Conservation (phyloP, 208 protist genomes). For the Sergeia podlipaevii region DNA sequence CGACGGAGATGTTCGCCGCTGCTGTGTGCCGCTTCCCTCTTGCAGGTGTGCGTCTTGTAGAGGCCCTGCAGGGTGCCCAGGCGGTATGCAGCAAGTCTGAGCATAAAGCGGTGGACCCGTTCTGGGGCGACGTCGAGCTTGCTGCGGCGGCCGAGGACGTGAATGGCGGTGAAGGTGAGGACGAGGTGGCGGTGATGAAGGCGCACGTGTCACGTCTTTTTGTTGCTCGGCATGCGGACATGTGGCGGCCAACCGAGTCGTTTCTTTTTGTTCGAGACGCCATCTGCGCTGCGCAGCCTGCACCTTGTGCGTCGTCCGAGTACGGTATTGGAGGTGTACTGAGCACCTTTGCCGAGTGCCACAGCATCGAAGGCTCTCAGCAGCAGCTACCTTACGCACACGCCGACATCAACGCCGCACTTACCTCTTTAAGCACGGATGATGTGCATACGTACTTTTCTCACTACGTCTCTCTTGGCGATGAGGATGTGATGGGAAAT, state of each 20-base stretch:
- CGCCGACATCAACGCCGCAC: background rate
- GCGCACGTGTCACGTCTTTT: conserved; percentile 42
- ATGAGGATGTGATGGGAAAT: background rate
- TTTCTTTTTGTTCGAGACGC: too few relatives aligned
- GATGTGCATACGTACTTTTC: background rate
- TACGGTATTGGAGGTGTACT: background rate
- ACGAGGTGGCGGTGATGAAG: background rate
- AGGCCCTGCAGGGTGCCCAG: conserved; percentile 32
- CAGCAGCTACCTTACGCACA: background rate
- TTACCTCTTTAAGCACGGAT: background rate
- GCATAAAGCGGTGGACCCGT: conserved; percentile 10
- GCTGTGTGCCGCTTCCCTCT: conserved; percentile 59
- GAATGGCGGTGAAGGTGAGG: conserved; percentile 1
- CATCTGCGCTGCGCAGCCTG: background rate
- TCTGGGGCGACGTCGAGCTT: conserved; percentile 12
- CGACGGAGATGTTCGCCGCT: conserved; percentile 34
- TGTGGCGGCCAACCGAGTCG: conserved; percentile 66
- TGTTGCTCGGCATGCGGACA: conserved; percentile 58
- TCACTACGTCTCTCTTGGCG: background rate
- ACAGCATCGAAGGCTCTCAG: background rate
- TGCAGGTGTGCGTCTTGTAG: conserved; percentile 48
- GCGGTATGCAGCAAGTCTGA: conserved; percentile 15
- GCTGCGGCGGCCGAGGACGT: background rate
- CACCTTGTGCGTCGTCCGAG: conserved; percentile 8
- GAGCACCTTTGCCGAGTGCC: too few relatives aligned